Conservation (phyloP, 2,329 filamentous ascomycete species). For the Aureobasidium sp. region DNA sequence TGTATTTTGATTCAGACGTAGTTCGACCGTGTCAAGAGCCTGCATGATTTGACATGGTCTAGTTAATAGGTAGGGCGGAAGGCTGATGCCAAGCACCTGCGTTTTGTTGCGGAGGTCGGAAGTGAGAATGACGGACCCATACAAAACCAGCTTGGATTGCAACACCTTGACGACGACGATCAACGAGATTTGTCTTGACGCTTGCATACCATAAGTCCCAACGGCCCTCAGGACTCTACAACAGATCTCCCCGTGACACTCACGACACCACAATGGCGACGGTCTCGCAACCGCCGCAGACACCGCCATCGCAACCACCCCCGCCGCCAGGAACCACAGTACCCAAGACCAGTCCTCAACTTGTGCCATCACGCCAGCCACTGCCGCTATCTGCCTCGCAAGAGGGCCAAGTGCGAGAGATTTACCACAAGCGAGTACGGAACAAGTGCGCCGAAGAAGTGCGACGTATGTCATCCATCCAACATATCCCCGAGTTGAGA, state of each 20-base stretch:
- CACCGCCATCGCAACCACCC: constrained; percentile 5
- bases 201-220: too few species aligned
- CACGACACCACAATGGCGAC: constrained; percentile 7
- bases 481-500: not conserved
- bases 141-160: not conserved
- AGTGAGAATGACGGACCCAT: not conserved
- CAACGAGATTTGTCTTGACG: not conserved
- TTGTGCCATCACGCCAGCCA: constrained; percentile 54
- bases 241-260: not conserved
- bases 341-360: not conserved
- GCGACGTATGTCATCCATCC: constrained; percentile 31
- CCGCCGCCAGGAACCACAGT: constrained; percentile 4
- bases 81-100: not conserved
- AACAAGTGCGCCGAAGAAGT: constrained; percentile 59
- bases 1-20: too few species aligned
- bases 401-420: constrained; percentile 71
- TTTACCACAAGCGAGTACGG: constrained; percentile 75
- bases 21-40: too few species aligned
- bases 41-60: too few species aligned
- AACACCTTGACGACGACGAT: not conserved
- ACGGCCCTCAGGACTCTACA: not conserved
- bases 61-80: not conserved
- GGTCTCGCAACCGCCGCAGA: constrained; percentile 12
- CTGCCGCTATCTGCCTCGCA: constrained; percentile 75
- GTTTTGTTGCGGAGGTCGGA: not conserved